Evolutionary conservation across 75 land plant species (phyloP).

Genomic region (Chamaecyparis obtusa): DNA sequence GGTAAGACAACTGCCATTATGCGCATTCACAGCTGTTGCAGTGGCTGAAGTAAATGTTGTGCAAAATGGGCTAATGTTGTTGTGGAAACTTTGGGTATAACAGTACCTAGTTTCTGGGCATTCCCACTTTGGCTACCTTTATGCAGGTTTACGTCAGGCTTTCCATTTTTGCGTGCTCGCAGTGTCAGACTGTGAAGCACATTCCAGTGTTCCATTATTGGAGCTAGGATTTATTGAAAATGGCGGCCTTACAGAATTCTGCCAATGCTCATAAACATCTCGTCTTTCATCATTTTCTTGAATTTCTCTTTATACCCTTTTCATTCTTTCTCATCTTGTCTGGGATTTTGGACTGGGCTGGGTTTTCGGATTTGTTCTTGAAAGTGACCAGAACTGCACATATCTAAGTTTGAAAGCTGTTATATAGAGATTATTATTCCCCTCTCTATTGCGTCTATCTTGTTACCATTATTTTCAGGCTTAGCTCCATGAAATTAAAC

Average conservation of each 20-base stretch:
- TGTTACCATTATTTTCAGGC: neutral
- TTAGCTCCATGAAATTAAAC: neutral
- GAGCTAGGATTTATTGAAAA: too few species aligned
- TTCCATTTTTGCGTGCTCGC: too few species aligned
- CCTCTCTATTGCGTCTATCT: neutral
- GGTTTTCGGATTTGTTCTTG: too few species aligned
- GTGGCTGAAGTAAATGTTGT: slow-evolving; percentile 63
- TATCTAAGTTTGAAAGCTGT: too few species aligned
- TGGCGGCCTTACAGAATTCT: neutral
- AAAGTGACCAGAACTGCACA: too few species aligned
- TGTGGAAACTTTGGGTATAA: neutral
- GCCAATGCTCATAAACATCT: neutral
- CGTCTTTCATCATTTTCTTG: neutral
- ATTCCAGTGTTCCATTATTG: too few species aligned
- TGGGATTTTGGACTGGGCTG: too few species aligned
- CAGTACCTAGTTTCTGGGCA: too few species aligned
- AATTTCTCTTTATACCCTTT: neutral
- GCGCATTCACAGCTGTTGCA: slow-evolving; percentile 81
- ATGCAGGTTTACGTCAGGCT: too few species aligned
- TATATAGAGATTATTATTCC: too few species aligned
- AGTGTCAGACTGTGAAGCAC: too few species aligned
- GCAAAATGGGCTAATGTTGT: slow-evolving; percentile 73
- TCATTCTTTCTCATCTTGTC: neutral
- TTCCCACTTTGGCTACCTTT: too few species aligned
- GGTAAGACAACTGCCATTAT: slow-evolving; percentile 72